Percentiles rank a stretch among this genome's conserved stretches.
These are phyloP conservation scores for Prunus campanulata DNA, from an alignment of 306 rosid genomes.

Conservation along the genomic window DNA sequence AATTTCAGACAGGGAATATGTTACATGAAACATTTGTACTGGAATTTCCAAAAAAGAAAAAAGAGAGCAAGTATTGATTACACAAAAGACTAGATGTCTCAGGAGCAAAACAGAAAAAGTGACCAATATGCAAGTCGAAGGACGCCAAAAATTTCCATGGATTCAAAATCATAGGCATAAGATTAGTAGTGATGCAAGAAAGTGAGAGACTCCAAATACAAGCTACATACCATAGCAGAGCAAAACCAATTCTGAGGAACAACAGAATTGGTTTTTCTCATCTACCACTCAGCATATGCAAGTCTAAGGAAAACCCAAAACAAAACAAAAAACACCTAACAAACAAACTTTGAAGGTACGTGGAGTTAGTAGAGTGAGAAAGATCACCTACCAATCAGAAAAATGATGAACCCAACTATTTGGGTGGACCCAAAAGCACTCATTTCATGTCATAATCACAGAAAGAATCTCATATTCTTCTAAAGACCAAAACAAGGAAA, in stretches of 20 bases:
- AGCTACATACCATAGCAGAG: constrained; percentile 13
- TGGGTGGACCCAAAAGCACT: neutral
- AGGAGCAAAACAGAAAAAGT: neutral
- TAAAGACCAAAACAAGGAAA: neutral
- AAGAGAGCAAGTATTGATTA: neutral
- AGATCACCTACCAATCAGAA: constrained; percentile 16
- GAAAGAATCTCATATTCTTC: neutral
- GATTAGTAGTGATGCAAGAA: neutral
- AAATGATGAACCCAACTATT: neutral
- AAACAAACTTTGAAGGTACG: neutral
- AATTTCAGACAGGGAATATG: neutral
- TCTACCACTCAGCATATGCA: neutral
- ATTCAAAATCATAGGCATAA: neutral
- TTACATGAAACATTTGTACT: neutral
- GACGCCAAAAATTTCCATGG: no score
- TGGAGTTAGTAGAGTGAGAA: neutral
- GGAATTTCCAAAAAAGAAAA: neutral
- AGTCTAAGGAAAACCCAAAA: neutral
- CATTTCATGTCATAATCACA: constrained; percentile 1
- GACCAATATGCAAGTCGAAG: neutral
- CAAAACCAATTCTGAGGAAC: neutral
- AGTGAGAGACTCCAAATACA: neutral
- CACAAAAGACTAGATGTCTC: neutral
- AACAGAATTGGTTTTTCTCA: neutral
- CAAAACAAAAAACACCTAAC: no score